phyloP scores from a whole-genome alignment of 2,329 filamentous ascomycete genomes.

The Cladophialophora carrionii region DNA sequence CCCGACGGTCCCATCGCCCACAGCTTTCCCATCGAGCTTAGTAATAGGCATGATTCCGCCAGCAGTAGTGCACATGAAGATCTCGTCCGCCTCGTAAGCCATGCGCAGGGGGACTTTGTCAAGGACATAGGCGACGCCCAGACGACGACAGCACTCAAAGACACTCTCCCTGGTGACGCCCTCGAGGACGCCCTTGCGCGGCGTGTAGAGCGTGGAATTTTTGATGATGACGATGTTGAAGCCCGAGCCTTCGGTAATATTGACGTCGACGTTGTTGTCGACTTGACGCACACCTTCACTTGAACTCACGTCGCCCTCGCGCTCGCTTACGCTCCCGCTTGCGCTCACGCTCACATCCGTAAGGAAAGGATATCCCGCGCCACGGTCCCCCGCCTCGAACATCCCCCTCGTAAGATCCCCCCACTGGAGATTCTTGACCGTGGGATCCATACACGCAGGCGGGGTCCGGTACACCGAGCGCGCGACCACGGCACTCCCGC shows the following conservation, averaged over 20 bases:
- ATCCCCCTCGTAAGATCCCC: slow-evolving; percentile 53
- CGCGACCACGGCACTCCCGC: slow-evolving; percentile 50
- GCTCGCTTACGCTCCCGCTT: too few relatives aligned
- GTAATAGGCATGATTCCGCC: slow-evolving; percentile 60
- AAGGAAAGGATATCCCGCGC: slow-evolving; percentile 56
- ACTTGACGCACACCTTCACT: too few relatives aligned
- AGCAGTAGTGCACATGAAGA: slow-evolving; percentile 59
- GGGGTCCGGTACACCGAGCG: slow-evolving; percentile 53
- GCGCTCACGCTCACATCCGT: slow-evolving; percentile 42
- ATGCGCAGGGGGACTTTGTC: slow-evolving; percentile 40
- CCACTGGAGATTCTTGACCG: slow-evolving; percentile 59
- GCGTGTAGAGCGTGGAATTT: slow-evolving; percentile 51
- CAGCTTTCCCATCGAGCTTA: slow-evolving; percentile 48
- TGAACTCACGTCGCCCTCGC: too few relatives aligned
- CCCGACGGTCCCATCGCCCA: slow-evolving; percentile 51
- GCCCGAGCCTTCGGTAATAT: slow-evolving; percentile 56
- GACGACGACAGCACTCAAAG: slow-evolving; percentile 39
- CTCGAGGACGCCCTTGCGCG: slow-evolving; percentile 55
- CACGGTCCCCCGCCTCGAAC: slow-evolving; percentile 54
- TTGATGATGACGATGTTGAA: slow-evolving; percentile 57
- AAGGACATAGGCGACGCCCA: slow-evolving; percentile 48
- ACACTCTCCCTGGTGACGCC: slow-evolving; percentile 44
- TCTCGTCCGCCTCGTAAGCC: slow-evolving; percentile 53
- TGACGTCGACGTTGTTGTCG: too few relatives aligned
- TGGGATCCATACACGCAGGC: slow-evolving; percentile 55